Evolutionary conservation across 768 basidiomycete species (phyloP).

Genomic region (Trichaptum fuscoviolaceum): DNA sequence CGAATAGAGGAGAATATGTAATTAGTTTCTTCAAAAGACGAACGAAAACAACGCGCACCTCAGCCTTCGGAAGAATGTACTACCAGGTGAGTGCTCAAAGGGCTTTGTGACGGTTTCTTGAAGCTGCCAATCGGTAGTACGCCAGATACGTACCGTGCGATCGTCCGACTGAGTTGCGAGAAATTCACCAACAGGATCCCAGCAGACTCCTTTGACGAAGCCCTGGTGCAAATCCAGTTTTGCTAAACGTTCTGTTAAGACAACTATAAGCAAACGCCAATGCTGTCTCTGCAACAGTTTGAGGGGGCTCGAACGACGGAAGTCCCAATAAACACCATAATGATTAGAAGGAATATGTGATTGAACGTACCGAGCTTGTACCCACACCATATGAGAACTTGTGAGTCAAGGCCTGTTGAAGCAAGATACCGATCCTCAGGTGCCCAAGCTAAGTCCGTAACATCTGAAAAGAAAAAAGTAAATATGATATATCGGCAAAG

Average conservation of each 20-base stretch:
- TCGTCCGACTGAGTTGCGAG: constrained; percentile 98
- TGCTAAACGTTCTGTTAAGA: constrained; percentile 61
- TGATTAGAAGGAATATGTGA: neutral
- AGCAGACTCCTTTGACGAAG: constrained; percentile 98
- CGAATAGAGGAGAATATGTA: neutral
- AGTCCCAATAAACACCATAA: neutral
- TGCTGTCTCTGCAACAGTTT: neutral
- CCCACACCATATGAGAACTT: constrained; percentile 92
- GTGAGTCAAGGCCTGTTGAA: constrained; percentile 89
- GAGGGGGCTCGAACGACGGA: neutral
- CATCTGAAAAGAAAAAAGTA: constrained; percentile 48
- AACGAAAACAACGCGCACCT: constrained; percentile 45
- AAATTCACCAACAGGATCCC: constrained; percentile 97
- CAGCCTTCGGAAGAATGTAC: constrained; percentile 88
- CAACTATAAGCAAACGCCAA: neutral
- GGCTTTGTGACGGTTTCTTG: constrained; percentile 85
- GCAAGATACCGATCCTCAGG: constrained; percentile 90
- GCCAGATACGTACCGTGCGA: constrained; percentile 94
- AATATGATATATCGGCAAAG: constrained; percentile 8
- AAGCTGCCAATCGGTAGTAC: constrained; percentile 85
- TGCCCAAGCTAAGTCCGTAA: constrained; percentile 94
- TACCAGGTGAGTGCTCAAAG: constrained; percentile 90
- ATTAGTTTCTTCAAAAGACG: neutral
- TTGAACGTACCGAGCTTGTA: constrained; percentile 68
- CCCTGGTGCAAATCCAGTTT: constrained; percentile 89